Evolutionary conservation across 805 yeast species (phyloP).

Genomic region (Candida fluviatilis): DNA sequence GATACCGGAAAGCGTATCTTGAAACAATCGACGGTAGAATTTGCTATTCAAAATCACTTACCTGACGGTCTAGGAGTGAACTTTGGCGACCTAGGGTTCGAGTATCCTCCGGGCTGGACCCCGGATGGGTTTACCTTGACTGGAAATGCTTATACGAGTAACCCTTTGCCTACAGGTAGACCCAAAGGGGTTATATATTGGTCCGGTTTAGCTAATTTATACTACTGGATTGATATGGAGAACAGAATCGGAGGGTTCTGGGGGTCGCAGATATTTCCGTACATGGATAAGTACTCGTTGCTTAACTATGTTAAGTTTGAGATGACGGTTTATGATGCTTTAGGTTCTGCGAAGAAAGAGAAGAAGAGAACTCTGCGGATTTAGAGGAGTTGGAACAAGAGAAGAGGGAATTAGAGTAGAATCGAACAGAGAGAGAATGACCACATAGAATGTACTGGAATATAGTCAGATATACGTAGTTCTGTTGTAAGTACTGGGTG

Average conservation of each 20-base stretch:
- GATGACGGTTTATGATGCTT: constrained; percentile 19
- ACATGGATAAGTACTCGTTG: constrained; percentile 21
- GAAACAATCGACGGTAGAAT: constrained; percentile 22
- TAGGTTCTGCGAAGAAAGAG: constrained; percentile 8
- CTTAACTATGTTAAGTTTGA: constrained; percentile 20
- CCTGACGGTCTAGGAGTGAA: constrained; percentile 21
- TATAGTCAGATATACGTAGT: too few relatives aligned
- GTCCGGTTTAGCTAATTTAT: constrained; percentile 38
- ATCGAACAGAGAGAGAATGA: too few relatives aligned
- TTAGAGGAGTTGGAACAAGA: too few relatives aligned
- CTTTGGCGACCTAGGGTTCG: constrained; percentile 12
- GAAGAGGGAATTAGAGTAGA: too few relatives aligned
- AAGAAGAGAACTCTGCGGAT: too few relatives aligned
- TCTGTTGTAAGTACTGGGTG: too few relatives aligned
- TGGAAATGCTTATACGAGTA: constrained; percentile 28
- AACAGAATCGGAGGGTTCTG: constrained; percentile 36
- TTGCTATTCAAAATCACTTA: constrained; percentile 31
- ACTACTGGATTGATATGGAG: constrained; percentile 37
- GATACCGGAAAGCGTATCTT: constrained; percentile 31
- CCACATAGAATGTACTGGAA: too few relatives aligned
- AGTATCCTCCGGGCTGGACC: constrained; percentile 9
- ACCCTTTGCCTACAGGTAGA: constrained; percentile 29
- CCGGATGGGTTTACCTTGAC: constrained; percentile 31
- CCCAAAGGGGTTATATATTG: constrained; percentile 33
- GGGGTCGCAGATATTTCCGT: constrained; percentile 36